Base-by-base conservation (phyloP, 2,329 filamentous ascomycete genomes). In the Fusarium virguliforme region DNA sequence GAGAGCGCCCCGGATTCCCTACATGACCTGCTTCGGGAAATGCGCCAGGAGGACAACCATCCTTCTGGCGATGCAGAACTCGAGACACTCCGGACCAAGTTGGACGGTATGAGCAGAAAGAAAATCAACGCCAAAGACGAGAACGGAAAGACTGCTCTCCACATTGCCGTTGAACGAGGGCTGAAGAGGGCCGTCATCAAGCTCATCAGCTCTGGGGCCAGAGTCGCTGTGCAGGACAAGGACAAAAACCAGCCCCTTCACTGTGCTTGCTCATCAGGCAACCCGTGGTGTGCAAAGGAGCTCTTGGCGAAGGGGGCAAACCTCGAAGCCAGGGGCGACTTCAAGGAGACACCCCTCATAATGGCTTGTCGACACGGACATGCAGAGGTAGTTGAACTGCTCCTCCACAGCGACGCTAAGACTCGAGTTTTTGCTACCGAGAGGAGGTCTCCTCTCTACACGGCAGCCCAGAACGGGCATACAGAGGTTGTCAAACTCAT, bases 111-210 rank as follows among this genome's bases (percentile, higher is more conserved):
- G 24, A 48, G 5, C 9, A 28, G 28, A 26, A 28, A 24, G 43
- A 48, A 8, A 8, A 30, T 48, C 43, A 48, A 48, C 43, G 15
- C 26, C 15, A 48, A 30, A 48, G 43, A 48, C 26, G 43, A 48
- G 10, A 48, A 30, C 4, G 43, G 43, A 13, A 8, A 48, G 43
- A 48, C 43, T 9, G 43, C 43, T 7, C 43, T 48, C n/a, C 9
- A 48, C 15, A 48, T 48, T 30, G 5, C 26, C 4, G 24, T n/a
- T 15, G 15, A n/a, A n/a, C 13, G 43, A 48, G 43, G 15, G 4
- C 43, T 48, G 43, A 30, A 9, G 8, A 48, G 26, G 13, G 43
- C 8, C 28, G 13, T 15, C 43, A 30, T 18, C 8, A 8, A 48
- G 8, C 13, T 48, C n/a, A 24, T 48, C 43, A 48, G 28, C 24